Evolutionary conservation across 495 filamentous ascomycete genomes (phyloP).

Genomic region (Echria macrotheca): DNA sequence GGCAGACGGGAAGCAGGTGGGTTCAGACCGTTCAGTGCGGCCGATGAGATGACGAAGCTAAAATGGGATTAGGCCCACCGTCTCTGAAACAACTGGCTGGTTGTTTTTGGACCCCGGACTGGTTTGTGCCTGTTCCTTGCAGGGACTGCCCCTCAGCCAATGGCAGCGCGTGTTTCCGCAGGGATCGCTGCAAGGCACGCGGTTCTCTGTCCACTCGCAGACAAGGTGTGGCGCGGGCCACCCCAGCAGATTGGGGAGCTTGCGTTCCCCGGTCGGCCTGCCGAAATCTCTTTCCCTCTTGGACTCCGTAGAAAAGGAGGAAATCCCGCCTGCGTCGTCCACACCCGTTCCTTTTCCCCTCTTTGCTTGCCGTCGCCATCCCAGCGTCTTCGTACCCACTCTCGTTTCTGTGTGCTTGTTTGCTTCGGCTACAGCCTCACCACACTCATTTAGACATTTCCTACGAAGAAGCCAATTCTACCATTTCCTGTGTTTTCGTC

Average conservation of each 20-base stretch:
- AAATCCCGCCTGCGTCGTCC: constrained; percentile 16
- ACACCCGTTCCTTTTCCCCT: constrained; percentile 13
- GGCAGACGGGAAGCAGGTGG: too few species aligned
- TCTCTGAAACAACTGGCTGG: constrained; percentile 16
- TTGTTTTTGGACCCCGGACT: constrained; percentile 6
- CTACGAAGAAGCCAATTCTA: background rate
- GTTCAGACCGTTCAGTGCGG: too few species aligned
- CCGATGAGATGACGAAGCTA: too few species aligned
- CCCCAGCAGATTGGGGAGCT: background rate
- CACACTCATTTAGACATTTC: constrained; percentile 24
- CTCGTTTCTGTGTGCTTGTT: constrained; percentile 26
- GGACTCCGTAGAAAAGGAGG: constrained; percentile 21
- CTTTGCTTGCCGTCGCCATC: constrained; percentile 16
- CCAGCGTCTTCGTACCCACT: constrained; percentile 23
- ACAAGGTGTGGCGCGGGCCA: background rate
- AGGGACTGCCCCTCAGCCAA: constrained; percentile 13
- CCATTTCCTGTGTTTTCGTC: constrained; percentile 8
- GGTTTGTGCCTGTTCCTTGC: constrained; percentile 16
- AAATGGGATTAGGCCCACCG: background rate
- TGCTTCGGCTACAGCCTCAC: constrained; percentile 30
- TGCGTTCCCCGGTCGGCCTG: background rate
- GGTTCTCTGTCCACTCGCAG: constrained; percentile 1
- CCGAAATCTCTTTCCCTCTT: constrained; percentile 2
- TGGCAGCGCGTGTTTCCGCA: background rate
- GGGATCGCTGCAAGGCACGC: too few species aligned